Evolutionary conservation across 495 filamentous ascomycete species (phyloP).

Genomic region (Talaromyces liani): DNA sequence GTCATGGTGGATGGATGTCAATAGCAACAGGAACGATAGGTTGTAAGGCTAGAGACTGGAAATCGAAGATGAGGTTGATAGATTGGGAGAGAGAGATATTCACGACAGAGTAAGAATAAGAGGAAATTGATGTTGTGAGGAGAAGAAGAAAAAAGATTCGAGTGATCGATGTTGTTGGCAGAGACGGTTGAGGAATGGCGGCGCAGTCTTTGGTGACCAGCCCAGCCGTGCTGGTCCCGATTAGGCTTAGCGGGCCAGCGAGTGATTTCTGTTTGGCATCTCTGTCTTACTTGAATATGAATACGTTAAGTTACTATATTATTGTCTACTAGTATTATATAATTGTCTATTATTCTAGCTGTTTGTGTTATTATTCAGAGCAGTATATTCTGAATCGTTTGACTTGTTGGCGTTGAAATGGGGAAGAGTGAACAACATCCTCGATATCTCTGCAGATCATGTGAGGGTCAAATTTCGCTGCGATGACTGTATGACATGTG

Average conservation of each 20-base stretch:
- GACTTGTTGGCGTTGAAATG: background rate
- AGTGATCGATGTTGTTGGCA: constrained; percentile 2
- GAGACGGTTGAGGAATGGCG: constrained; percentile 4
- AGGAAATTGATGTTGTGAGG: constrained; percentile 16
- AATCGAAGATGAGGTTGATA: constrained; percentile 1
- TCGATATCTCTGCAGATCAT: constrained; percentile 1
- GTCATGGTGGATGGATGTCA: constrained; percentile 27
- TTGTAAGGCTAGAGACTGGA: background rate
- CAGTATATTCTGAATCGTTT: background rate
- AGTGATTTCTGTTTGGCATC: background rate
- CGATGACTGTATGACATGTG: background rate
- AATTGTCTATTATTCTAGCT: background rate
- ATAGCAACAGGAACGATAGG: background rate
- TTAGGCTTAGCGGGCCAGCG: background rate
- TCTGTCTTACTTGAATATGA: background rate
- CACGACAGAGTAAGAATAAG: background rate
- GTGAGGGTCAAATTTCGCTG: constrained; percentile 1
- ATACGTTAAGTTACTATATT: background rate
- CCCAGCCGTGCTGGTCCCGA: background rate
- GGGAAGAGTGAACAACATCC: background rate
- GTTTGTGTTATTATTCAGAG: background rate
- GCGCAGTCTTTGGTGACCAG: background rate
- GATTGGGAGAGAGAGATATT: background rate
- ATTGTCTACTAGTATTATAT: background rate
- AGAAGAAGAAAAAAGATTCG: constrained; percentile 17